These are phyloP conservation scores for Sporothrix mexicana DNA, from an alignment of 2,329 filamentous ascomycete genomes.

Conservation along the genomic window DNA sequence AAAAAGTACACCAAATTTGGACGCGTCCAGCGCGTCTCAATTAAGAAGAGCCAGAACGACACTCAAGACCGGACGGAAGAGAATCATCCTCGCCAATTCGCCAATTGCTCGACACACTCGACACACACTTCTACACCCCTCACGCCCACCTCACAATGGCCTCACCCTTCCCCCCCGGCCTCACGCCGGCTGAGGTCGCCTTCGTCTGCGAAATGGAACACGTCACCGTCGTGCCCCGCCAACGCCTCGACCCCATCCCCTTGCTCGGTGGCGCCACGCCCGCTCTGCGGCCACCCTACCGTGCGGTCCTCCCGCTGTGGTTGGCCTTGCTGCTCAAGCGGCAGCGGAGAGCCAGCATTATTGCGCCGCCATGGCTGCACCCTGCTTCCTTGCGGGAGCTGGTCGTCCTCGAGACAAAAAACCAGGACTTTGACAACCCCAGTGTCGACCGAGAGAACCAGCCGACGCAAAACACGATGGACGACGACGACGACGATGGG, in stretches of 20 bases:
- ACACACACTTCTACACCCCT: background rate
- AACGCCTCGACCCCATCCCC: slow-evolving; percentile 83
- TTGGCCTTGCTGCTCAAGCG: slow-evolving; percentile 93
- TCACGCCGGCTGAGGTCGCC: slow-evolving; percentile 85
- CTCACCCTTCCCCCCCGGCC: slow-evolving; percentile 56
- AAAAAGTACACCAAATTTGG: background rate
- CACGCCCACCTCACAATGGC: slow-evolving; percentile 49
- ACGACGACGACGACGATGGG: slow-evolving; percentile 17
- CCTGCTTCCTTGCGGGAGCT: slow-evolving; percentile 76
- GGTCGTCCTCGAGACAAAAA: slow-evolving; percentile 79
- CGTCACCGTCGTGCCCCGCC: slow-evolving; percentile 89
- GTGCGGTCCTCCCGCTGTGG: slow-evolving; percentile 85
- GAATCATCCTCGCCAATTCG: background rate
- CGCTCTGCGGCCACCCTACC: slow-evolving; percentile 78
- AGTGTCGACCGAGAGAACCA: background rate
- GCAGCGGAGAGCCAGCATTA: slow-evolving; percentile 90
- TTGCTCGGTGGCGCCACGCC: slow-evolving; percentile 81
- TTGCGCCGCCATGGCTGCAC: slow-evolving; percentile 87
- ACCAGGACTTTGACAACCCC: slow-evolving; percentile 42
- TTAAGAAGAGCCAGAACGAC: slow-evolving; percentile 1
- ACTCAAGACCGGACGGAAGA: background rate
- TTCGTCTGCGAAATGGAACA: slow-evolving; percentile 98
- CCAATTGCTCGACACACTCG: too few relatives aligned
- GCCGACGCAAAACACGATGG: background rate
- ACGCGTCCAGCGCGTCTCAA: slow-evolving; percentile 24